phyloP scores from a whole-genome alignment of 164 flowering plant genomes.

The Amborella trichopoda region DNA sequence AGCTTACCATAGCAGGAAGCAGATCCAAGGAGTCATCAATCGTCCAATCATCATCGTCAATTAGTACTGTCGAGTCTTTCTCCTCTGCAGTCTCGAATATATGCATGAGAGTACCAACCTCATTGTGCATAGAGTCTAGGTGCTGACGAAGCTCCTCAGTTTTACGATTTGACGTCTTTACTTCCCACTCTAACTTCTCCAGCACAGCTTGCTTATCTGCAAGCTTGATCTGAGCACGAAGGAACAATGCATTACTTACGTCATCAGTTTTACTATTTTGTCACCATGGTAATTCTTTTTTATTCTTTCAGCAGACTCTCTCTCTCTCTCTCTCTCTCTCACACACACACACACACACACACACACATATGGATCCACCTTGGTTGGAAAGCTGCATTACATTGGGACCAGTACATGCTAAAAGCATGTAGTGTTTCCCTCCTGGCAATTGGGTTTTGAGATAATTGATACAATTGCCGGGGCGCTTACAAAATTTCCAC shows the following conservation, averaged over 20 bases:
- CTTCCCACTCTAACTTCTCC: slow-evolving; percentile 85
- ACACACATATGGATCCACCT: too few relatives aligned
- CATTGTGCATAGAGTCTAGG: slow-evolving; percentile 36
- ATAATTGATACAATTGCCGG: too few relatives aligned
- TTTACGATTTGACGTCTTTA: slow-evolving; percentile 45
- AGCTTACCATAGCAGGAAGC: slow-evolving; percentile 39
- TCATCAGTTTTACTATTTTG: too few relatives aligned
- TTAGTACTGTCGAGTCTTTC: slow-evolving; percentile 10
- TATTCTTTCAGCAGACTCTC: too few relatives aligned
- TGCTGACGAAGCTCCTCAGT: slow-evolving; percentile 61
- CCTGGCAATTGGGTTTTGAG: too few relatives aligned
- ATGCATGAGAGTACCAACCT: slow-evolving; percentile 38
- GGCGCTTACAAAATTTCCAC: too few relatives aligned
- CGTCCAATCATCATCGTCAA: slow-evolving; percentile 36
- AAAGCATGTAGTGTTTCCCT: too few relatives aligned
- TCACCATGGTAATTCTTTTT: too few relatives aligned
- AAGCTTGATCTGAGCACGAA: slow-evolving; percentile 53
- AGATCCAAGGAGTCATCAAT: slow-evolving; percentile 21
- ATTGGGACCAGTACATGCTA: too few relatives aligned
- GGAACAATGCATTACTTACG: background rate
- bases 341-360: background rate
- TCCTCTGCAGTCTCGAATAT: slow-evolving; percentile 26
- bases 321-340: too few relatives aligned
- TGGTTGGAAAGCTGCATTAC: too few relatives aligned
- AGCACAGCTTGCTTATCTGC: slow-evolving; percentile 89